phyloP scores from a whole-genome alignment of 148 eudicot genomes.

The Rhododendron griersonianum region DNA sequence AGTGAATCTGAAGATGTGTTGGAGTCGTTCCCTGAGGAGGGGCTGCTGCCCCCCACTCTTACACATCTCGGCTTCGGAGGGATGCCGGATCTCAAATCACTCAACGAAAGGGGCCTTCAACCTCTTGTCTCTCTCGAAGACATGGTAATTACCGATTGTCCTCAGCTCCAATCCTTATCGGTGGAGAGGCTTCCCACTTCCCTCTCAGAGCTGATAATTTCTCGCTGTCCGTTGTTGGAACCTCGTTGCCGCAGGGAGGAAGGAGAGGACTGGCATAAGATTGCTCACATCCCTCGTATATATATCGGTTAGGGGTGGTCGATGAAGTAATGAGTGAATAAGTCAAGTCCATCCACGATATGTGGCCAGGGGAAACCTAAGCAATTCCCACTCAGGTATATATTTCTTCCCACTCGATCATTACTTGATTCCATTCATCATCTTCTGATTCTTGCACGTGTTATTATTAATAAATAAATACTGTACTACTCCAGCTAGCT shows the following conservation, averaged over 20 bases:
- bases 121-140: background rate
- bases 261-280: background rate
- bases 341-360: too few species aligned
- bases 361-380: too few species aligned
- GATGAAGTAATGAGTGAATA: too few species aligned
- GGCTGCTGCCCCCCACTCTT: background rate
- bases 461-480: too few species aligned
- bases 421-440: too few species aligned
- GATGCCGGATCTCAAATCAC: background rate
- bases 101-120: background rate
- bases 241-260: background rate
- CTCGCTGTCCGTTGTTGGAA: background rate
- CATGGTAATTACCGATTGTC: fast-evolving
- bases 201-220: background rate
- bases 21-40: background rate
- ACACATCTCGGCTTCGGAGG: fast-evolving
- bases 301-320: fast-evolving
- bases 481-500: background rate
- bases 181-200: background rate
- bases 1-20: background rate
- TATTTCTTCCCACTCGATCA: background rate
- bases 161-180: background rate
- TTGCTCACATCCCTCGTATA: background rate
- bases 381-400: too few species aligned
- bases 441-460: too few species aligned